These are phyloP conservation scores for Physaria fendleri DNA, from an alignment of 345 rosid genomes.

Conservation along the genomic window DNA sequence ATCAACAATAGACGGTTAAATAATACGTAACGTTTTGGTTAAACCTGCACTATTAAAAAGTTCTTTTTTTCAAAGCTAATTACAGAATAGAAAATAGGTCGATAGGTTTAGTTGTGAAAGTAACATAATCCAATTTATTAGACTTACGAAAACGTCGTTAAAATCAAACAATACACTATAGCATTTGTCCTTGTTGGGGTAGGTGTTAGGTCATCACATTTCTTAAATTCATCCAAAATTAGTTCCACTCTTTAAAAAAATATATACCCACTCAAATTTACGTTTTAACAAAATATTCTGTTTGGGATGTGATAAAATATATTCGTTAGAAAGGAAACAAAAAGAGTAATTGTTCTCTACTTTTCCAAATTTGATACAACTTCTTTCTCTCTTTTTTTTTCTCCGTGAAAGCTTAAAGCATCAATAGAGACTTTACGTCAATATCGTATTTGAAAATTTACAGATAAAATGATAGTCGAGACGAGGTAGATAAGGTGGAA, in stretches of 20 bases:
- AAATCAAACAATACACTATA: not conserved
- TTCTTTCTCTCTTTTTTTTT: conserved; percentile 16
- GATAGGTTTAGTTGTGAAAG: conserved; percentile 28
- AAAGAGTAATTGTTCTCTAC: conserved; percentile 19
- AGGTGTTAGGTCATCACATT: conserved; percentile 7
- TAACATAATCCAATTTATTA: conserved; percentile 15
- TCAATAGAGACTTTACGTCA: conserved; percentile 5
- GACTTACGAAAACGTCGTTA: conserved; percentile 15
- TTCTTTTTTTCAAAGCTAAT: not conserved
- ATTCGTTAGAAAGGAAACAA: not conserved
- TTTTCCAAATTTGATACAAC: conserved; percentile 28
- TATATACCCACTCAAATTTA: conserved; percentile 23
- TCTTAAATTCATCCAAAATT: conserved; percentile 3
- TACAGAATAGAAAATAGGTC: not conserved
- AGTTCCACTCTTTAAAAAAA: not conserved
- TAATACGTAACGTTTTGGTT: conserved; percentile 17
- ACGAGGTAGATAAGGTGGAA: no score
- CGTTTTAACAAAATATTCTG: not conserved
- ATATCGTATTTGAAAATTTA: conserved; percentile 3
- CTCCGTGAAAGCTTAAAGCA: conserved; percentile 21
- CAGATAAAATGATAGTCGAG: no score
- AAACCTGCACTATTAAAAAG: conserved; percentile 12
- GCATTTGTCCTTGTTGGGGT: conserved; percentile 16
- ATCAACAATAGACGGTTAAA: not conserved
- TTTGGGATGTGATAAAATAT: not conserved